Percentiles rank a stretch among this genome's conserved stretches.
phyloP scores from a whole-genome alignment of 306 rosid species.

The Cicer yamashitae region DNA sequence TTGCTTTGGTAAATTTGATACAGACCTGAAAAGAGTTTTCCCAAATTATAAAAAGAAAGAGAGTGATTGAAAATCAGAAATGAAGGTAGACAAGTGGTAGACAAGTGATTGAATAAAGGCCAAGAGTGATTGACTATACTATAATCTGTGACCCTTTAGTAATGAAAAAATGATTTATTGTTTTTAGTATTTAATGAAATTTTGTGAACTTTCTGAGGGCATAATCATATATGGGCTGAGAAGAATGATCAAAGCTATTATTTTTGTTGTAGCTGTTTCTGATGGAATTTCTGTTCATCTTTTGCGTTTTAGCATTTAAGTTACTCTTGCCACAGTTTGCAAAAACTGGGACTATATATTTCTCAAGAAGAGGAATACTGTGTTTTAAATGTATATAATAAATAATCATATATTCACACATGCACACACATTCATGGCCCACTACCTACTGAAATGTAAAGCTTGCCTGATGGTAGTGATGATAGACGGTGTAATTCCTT shows the following conservation, averaged over 20 bases:
- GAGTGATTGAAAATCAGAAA: constrained; percentile 32
- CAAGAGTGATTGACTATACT: not conserved
- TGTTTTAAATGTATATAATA: not conserved
- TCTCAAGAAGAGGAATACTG: constrained; percentile 13
- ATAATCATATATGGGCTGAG: too few species aligned
- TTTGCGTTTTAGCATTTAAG: not conserved
- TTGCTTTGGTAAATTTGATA: constrained; percentile 13
- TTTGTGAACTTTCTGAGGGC: constrained; percentile 9
- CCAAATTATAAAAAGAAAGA: constrained; percentile 1
- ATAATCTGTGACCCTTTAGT: not conserved
- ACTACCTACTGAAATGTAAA: not conserved
- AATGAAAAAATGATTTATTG: not conserved
- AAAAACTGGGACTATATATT: constrained; percentile 4
- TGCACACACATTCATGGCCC: not conserved
- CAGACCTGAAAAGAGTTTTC: not conserved
- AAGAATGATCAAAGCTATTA: not conserved
- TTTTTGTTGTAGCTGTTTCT: constrained; percentile 30
- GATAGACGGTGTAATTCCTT: not conserved
- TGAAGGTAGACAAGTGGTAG: not conserved
- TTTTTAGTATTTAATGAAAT: not conserved
- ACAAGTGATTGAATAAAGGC: not conserved
- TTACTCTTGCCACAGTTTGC: constrained; percentile 35
- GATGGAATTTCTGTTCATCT: not conserved
- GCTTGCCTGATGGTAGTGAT: not conserved
- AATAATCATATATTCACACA: not conserved